These are phyloP conservation scores for Amyloporia xantha DNA, from an alignment of 768 basidiomycete species.

Conservation along the genomic window DNA sequence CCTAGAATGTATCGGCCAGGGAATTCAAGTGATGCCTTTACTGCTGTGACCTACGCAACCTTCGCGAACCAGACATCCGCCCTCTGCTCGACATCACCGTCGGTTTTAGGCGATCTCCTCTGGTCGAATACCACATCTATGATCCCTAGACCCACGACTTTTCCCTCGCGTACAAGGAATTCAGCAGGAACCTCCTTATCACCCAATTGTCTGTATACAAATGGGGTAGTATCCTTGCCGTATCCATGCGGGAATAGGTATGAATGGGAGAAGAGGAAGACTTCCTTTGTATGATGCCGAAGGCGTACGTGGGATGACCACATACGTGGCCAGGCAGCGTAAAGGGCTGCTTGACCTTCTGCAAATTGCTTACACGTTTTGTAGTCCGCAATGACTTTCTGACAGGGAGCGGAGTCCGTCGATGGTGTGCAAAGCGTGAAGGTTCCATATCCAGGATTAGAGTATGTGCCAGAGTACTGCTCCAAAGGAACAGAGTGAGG, in stretches of 20 bases:
- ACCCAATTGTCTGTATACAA: constrained; percentile 5
- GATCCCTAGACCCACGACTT: constrained; percentile 9
- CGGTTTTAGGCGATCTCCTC: constrained; percentile 1
- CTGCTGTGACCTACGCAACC: too few relatives aligned
- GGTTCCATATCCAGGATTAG: constrained; percentile 14
- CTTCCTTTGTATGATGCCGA: constrained; percentile 10
- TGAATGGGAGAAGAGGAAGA: constrained; percentile 15
- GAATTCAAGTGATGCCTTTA: too few relatives aligned
- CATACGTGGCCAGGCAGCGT: background rate
- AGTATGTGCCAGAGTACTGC: constrained; percentile 12
- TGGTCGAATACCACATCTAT: constrained; percentile 6
- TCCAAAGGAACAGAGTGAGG: background rate
- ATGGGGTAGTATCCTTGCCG: constrained; percentile 20
- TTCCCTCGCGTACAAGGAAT: constrained; percentile 4
- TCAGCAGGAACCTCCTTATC: constrained; percentile 3
- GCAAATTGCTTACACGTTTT: background rate
- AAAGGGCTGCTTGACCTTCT: background rate
- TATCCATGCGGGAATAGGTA: constrained; percentile 32
- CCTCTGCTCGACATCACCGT: background rate
- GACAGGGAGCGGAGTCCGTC: background rate
- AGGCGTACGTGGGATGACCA: background rate
- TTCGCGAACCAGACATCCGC: constrained; percentile 12
- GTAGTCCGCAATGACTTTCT: background rate
- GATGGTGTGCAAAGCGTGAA: constrained; percentile 15
- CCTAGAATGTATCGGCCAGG: too few relatives aligned